Percentiles rank a stretch among this genome's conserved stretches.
Evolutionary conservation across 2,329 filamentous ascomycete species (phyloP).

Genomic region (Aspergillus tamarii): DNA sequence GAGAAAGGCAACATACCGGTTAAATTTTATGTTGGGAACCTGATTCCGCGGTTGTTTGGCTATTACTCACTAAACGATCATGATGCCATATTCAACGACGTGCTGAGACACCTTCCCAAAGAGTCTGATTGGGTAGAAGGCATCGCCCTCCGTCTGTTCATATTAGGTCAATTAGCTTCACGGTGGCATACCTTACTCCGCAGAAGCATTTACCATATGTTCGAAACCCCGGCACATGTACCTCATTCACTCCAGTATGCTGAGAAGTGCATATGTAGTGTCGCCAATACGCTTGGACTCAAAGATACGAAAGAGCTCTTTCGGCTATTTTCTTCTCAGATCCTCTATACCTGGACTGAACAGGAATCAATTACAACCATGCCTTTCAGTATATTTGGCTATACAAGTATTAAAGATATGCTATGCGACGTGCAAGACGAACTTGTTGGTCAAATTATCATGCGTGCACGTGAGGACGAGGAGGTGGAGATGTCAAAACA

Average conservation of each 20-base stretch:
- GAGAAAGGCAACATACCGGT: conserved; percentile 67
- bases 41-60: conserved; percentile 74
- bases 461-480: conserved; percentile 73
- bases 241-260: conserved; percentile 69
- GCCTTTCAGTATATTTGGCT: conserved; percentile 85
- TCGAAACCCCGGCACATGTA: conserved; percentile 82
- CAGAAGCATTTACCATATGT: conserved; percentile 88
- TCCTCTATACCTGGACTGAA: conserved; percentile 89
- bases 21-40: conserved; percentile 73
- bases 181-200: conserved; percentile 84
- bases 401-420: conserved; percentile 68
- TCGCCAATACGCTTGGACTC: conserved; percentile 69
- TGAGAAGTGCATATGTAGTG: conserved; percentile 66
- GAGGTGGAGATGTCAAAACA: conserved; percentile 62
- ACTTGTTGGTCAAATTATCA: conserved; percentile 76
- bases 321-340: conserved; percentile 79
- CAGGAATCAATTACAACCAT: conserved; percentile 68
- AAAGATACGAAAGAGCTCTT: conserved; percentile 73
- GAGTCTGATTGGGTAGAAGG: conserved; percentile 75
- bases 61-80: conserved; percentile 82
- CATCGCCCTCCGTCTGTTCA: conserved; percentile 79
- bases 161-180: conserved; percentile 76
- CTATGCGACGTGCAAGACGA: conserved; percentile 74
- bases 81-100: conserved; percentile 80
- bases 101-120: conserved; percentile 76